A percentile compares a stretch with the other conserved stretches of the same genome.
These are phyloP conservation scores for Nyctanthes arbortristis DNA, from an alignment of 257 asterid species.

Conservation along the genomic window DNA sequence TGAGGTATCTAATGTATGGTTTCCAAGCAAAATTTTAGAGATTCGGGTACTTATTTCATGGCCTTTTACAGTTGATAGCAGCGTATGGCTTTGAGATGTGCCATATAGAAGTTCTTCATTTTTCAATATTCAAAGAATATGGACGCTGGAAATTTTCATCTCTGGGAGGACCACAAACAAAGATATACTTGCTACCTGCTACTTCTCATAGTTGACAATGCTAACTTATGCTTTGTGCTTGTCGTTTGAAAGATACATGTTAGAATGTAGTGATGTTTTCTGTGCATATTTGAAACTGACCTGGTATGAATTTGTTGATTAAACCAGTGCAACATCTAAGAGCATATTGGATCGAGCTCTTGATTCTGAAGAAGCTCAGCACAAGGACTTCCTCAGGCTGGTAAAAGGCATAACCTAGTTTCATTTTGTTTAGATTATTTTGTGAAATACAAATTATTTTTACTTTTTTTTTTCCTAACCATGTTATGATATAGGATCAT, in stretches of 20 bases:
- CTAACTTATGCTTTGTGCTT: not conserved
- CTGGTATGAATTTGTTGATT: constrained; percentile 17
- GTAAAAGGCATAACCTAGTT: constrained; percentile 21
- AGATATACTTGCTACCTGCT: not conserved
- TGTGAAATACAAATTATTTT: not conserved
- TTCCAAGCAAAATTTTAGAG: not conserved
- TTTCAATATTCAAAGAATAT: not conserved
- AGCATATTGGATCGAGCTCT: constrained; percentile 54
- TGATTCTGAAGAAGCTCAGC: constrained; percentile 59
- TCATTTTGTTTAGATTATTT: not conserved
- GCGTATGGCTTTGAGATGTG: not conserved
- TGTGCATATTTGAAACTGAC: not conserved
- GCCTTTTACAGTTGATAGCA: not conserved
- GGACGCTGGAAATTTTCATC: not conserved
- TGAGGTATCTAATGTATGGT: not conserved
- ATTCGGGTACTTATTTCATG: not conserved
- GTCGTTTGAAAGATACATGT: not conserved
- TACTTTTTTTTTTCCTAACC: not conserved
- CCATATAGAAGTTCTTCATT: not conserved
- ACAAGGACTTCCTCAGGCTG: constrained; percentile 54
- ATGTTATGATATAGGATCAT: constrained; percentile 38
- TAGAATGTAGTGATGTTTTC: not conserved
- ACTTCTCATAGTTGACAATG: not conserved
- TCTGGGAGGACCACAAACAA: not conserved
- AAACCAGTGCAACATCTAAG: constrained; percentile 47